phyloP scores from a whole-genome alignment of 2,329 filamentous ascomycete species.

The Coleophoma cylindrospora region DNA sequence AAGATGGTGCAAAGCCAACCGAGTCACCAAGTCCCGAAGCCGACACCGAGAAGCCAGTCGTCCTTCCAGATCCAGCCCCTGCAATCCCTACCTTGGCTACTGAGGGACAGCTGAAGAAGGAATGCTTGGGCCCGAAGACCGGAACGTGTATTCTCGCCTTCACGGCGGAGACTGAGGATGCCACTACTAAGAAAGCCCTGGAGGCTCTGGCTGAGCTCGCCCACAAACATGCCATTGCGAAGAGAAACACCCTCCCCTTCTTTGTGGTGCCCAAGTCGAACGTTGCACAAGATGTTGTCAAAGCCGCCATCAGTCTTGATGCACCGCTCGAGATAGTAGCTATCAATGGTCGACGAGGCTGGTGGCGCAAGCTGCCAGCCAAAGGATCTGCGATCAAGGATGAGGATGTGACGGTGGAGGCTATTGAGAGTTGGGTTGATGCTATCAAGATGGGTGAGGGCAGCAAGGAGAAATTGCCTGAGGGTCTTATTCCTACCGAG shows the following conservation, averaged over 20 bases:
- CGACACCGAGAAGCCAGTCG: constrained; percentile 33
- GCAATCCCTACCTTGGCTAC: constrained; percentile 63
- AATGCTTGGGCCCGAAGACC: constrained; percentile 72
- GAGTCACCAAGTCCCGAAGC: constrained; percentile 37
- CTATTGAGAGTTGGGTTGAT: constrained; percentile 83
- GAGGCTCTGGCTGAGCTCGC: constrained; percentile 66
- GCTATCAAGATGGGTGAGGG: constrained; percentile 87
- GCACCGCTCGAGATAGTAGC: constrained; percentile 69
- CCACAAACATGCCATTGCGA: constrained; percentile 64
- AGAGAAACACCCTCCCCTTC: constrained; percentile 75
- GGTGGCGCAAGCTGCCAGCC: constrained; percentile 68
- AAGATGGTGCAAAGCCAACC: constrained; percentile 38
- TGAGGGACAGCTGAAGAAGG: constrained; percentile 56
- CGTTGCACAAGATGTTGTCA: constrained; percentile 47
- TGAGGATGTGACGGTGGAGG: constrained; percentile 47
- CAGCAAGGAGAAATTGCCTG: constrained; percentile 69
- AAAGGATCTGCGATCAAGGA: constrained; percentile 23
- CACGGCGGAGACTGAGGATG: constrained; percentile 42
- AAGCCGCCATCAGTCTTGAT: constrained; percentile 57
- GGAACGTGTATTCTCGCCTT: constrained; percentile 80
- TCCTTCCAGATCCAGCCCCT: constrained; percentile 48
- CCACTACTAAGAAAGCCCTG: constrained; percentile 46
- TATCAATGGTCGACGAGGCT: constrained; percentile 77
- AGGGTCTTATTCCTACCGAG: constrained; percentile 45
- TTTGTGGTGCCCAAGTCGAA: constrained; percentile 66